A percentile compares a stretch with the other conserved stretches of the same genome.
phyloP scores from a whole-genome alignment of 768 basidiomycete species.

The Collybiopsis confluens region DNA sequence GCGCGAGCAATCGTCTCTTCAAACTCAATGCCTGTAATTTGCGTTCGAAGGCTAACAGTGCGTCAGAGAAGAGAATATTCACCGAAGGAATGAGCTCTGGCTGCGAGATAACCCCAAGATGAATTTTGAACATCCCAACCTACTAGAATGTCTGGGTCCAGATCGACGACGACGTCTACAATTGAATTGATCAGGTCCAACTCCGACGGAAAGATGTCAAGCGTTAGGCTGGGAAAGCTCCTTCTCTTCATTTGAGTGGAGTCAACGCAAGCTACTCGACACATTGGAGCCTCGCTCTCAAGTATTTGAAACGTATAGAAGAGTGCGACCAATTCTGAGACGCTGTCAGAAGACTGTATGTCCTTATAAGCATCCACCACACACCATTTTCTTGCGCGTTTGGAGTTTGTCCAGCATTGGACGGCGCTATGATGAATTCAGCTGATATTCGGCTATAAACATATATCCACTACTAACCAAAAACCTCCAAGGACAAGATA shows the following conservation, averaged over 20 bases:
- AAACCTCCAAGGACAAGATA: slow-evolving; percentile 77
- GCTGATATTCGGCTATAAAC: background rate
- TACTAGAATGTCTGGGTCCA: slow-evolving; percentile 88
- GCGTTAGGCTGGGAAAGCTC: slow-evolving; percentile 37
- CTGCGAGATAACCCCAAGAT: slow-evolving; percentile 88
- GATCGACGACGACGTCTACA: slow-evolving; percentile 64
- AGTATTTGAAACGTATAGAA: slow-evolving; percentile 70
- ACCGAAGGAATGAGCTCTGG: slow-evolving; percentile 65
- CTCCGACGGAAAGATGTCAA: slow-evolving; percentile 63
- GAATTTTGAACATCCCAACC: slow-evolving; percentile 90
- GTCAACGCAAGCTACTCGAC: slow-evolving; percentile 53
- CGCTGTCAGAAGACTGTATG: background rate
- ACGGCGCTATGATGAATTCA: slow-evolving; percentile 44
- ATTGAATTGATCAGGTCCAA: slow-evolving; percentile 76
- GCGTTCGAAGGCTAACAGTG: background rate
- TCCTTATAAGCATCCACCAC: background rate
- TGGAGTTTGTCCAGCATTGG: slow-evolving; percentile 54
- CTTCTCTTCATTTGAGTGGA: slow-evolving; percentile 31
- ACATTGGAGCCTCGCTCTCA: slow-evolving; percentile 32
- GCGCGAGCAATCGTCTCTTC: slow-evolving; percentile 75
- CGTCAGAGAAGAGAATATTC: background rate
- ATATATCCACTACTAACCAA: slow-evolving; percentile 49
- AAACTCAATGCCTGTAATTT: slow-evolving; percentile 59
- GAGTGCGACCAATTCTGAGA: slow-evolving; percentile 50
- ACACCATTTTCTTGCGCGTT: slow-evolving; percentile 54